A percentile compares a stretch with the other conserved stretches of the same genome.
Conservation (phyloP, 2,329 filamentous ascomycete species). For the Phyllosticta ampelicida region DNA sequence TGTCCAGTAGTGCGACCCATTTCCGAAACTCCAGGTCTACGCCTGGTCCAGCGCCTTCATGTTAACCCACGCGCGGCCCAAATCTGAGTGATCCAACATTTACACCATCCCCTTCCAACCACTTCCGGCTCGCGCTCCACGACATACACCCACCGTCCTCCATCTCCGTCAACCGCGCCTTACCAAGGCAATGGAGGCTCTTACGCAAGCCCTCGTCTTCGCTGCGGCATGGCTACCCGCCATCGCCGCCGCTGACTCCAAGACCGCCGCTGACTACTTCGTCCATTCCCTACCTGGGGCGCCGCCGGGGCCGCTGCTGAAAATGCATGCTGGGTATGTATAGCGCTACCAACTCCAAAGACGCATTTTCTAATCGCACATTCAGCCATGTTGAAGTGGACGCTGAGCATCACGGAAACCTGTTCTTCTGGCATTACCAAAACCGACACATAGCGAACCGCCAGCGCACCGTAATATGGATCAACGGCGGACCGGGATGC, state of each 20-base stretch:
- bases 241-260: conserved; percentile 27
- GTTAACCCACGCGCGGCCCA: conserved; percentile 22
- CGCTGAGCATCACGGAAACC: conserved; percentile 73
- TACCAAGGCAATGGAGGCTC: conserved; percentile 23
- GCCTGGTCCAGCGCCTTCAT: conserved; percentile 16
- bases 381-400: conserved; percentile 82
- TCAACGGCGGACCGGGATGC: conserved; percentile 94
- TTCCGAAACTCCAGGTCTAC: conserved; percentile 1
- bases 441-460: conserved; percentile 90
- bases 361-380: background rate
- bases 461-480: conserved; percentile 87
- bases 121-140: conserved; percentile 14
- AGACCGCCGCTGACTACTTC: conserved; percentile 76
- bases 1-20: conserved; percentile 19
- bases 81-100: conserved; percentile 10
- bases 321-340: conserved; percentile 95
- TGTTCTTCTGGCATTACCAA: conserved; percentile 98
- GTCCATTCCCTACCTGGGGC: conserved; percentile 76
- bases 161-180: conserved; percentile 14
- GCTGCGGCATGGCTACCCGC: conserved; percentile 23
- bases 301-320: conserved; percentile 66
- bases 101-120: conserved; percentile 14
- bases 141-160: conserved; percentile 15
- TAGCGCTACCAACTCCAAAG: conserved; percentile 4
- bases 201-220: conserved; percentile 22